Conservation (phyloP, 2,329 filamentous ascomycete species). For the Alternaria brassicae region DNA sequence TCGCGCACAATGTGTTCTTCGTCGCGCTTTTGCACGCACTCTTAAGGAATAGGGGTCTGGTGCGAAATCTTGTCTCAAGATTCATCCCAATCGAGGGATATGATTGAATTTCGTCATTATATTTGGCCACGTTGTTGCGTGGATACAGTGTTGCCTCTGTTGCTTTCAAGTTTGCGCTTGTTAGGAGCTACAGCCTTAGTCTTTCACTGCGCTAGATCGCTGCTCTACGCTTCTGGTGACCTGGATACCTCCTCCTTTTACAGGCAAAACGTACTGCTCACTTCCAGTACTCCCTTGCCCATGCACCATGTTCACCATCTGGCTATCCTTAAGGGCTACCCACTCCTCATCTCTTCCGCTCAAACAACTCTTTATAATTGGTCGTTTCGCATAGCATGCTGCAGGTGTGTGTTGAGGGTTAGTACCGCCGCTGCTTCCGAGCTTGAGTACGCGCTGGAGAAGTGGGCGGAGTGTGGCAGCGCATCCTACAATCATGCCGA, state of each 20-base stretch:
- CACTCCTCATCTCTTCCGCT: conserved; percentile 14
- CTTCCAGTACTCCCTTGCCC: conserved; percentile 8
- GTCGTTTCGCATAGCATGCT: conserved; percentile 10
- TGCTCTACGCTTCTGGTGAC: conserved; percentile 13
- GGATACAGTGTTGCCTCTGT: neutral
- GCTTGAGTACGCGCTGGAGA: conserved; percentile 13
- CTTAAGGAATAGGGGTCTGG: too few relatives aligned
- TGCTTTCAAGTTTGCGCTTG: neutral
- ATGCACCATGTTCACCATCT: conserved; percentile 10
- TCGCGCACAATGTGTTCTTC: neutral
- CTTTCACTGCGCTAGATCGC: conserved; percentile 1
- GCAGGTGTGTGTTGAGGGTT: conserved; percentile 5
- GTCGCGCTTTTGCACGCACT: neutral
- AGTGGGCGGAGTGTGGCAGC: conserved; percentile 16
- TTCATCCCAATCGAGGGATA: neutral
- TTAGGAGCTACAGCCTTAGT: neutral
- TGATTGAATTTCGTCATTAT: neutral
- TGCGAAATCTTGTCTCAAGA: neutral
- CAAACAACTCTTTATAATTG: conserved; percentile 11
- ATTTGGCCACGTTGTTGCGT: neutral
- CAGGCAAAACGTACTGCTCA: conserved; percentile 9
- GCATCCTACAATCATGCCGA: conserved; percentile 15
- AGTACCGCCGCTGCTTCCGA: conserved; percentile 10
- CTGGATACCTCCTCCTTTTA: conserved; percentile 7
- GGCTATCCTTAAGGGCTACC: conserved; percentile 10